Percentiles rank a stretch among this genome's conserved stretches.
Evolutionary conservation across 2,329 filamentous ascomycete species (phyloP).

Genomic region (Fusarium palustre): DNA sequence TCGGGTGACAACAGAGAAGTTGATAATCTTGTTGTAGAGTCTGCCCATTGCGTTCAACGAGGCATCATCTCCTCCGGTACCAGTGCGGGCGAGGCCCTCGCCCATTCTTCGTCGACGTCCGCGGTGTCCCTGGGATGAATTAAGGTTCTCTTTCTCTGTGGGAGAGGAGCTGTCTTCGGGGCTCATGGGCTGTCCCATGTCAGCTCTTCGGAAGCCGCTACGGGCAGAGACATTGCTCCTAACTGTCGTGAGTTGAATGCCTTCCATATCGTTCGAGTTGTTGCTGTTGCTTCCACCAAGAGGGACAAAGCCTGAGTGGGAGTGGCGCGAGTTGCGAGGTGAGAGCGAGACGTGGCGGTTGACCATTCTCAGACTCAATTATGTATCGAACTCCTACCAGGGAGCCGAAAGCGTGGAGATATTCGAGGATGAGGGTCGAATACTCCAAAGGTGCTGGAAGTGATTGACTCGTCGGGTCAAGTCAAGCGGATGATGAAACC

Average conservation of each 20-base stretch:
- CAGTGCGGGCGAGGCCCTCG: slow-evolving; percentile 56
- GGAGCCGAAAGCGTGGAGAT: slow-evolving; percentile 32
- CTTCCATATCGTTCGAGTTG: slow-evolving; percentile 53
- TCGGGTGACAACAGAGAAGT: slow-evolving; percentile 71
- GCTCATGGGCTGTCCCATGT: slow-evolving; percentile 49
- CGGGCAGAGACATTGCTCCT: slow-evolving; percentile 64
- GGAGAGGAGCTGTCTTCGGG: slow-evolving; percentile 50
- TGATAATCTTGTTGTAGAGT: slow-evolving; percentile 72
- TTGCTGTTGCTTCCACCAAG: slow-evolving; percentile 51
- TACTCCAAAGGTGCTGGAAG: slow-evolving; percentile 24
- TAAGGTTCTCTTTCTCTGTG: slow-evolving; percentile 60
- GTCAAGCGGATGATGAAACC: slow-evolving; percentile 37
- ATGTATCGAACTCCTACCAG: slow-evolving; percentile 41
- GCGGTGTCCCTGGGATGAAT: slow-evolving; percentile 50
- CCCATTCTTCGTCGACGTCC: slow-evolving; percentile 65
- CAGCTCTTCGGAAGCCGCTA: slow-evolving; percentile 60
- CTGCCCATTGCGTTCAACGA: slow-evolving; percentile 74
- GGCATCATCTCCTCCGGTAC: slow-evolving; percentile 67
- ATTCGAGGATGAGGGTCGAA: slow-evolving; percentile 24
- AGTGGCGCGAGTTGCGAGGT: slow-evolving; percentile 53
- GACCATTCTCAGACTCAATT: slow-evolving; percentile 41
- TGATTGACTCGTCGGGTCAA: slow-evolving; percentile 27
- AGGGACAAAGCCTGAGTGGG: slow-evolving; percentile 59
- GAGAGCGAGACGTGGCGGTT: slow-evolving; percentile 51
- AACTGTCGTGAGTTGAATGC: slow-evolving; percentile 68